Evolutionary conservation across 2,329 filamentous ascomycete genomes (phyloP).

Genomic region (Cercospora sesami): DNA sequence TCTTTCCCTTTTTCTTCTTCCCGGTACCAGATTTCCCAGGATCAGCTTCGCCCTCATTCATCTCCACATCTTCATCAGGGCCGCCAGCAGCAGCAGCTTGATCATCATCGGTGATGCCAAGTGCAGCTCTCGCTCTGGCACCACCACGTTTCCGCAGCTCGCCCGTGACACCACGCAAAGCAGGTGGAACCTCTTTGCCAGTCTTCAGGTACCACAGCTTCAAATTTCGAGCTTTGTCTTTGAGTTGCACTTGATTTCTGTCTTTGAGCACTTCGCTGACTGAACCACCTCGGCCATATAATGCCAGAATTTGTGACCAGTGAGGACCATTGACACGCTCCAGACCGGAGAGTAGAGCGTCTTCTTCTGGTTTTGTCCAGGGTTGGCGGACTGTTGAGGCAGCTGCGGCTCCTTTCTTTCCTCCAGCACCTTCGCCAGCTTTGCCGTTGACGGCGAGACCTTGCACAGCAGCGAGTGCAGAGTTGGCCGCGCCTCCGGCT

Average conservation of each 20-base stretch:
- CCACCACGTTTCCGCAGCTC: slow-evolving; percentile 72
- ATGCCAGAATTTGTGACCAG: slow-evolving; percentile 85
- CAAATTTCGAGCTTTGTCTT: slow-evolving; percentile 86
- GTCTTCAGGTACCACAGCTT: slow-evolving; percentile 92
- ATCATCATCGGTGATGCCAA: slow-evolving; percentile 29
- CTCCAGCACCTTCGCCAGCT: slow-evolving; percentile 5
- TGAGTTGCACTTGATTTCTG: slow-evolving; percentile 85
- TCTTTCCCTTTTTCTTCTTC: slow-evolving; percentile 23
- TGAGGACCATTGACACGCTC: slow-evolving; percentile 88
- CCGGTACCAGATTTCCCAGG: slow-evolving; percentile 8
- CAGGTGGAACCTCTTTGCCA: slow-evolving; percentile 85
- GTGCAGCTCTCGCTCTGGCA: slow-evolving; percentile 38
- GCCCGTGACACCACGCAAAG: slow-evolving; percentile 82
- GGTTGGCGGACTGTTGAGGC: slow-evolving; percentile 58
- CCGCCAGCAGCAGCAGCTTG: background rate
- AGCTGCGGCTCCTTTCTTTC: slow-evolving; percentile 24
- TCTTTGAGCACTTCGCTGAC: slow-evolving; percentile 83
- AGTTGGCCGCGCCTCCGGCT: background rate
- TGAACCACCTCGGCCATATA: slow-evolving; percentile 78
- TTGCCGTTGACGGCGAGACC: slow-evolving; percentile 10
- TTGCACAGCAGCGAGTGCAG: slow-evolving; percentile 9
- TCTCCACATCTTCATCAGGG: slow-evolving; percentile 11
- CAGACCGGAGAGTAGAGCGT: slow-evolving; percentile 82
- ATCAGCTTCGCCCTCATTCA: slow-evolving; percentile 18
- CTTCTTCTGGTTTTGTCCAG: slow-evolving; percentile 87